Percentiles rank a stretch among this genome's conserved stretches.
phyloP scores from a whole-genome alignment of 257 asterid genomes.

The Schizonepeta tenuifolia region DNA sequence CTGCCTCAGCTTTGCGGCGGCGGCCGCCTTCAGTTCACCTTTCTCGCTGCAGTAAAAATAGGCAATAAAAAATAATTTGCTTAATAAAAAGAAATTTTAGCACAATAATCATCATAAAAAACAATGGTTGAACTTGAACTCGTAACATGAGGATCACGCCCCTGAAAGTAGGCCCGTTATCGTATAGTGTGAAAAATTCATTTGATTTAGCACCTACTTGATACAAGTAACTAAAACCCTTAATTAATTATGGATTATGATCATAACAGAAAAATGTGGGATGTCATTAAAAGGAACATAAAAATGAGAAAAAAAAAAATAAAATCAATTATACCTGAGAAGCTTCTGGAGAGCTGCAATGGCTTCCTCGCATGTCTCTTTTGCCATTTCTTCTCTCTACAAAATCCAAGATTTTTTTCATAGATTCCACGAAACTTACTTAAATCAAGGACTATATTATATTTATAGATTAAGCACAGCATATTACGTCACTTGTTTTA shows the following conservation, averaged over 20 bases:
- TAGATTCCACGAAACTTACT: background rate
- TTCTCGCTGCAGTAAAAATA: conserved; percentile 53
- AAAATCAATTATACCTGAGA: conserved; percentile 54
- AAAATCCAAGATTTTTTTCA: conserved; percentile 9
- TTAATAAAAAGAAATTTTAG: no score
- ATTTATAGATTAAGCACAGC: background rate
- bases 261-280: background rate
- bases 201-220: no score
- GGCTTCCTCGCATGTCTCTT: conserved; percentile 69
- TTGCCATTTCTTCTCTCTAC: conserved; percentile 66
- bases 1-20: conserved; percentile 71
- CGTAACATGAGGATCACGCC: no score
- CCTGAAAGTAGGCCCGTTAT: no score
- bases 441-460: background rate
- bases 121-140: no score
- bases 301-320: background rate
- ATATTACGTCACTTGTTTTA: background rate
- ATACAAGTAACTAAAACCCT: no score
- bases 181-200: no score
- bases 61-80: no score
- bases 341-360: conserved; percentile 77
- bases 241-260: no score
- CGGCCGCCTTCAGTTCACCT: conserved; percentile 61
- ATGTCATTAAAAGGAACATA: background rate
- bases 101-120: no score